phyloP scores from a whole-genome alignment of 2,329 filamentous ascomycete genomes.

The Coniochaeta hoffmannii region DNA sequence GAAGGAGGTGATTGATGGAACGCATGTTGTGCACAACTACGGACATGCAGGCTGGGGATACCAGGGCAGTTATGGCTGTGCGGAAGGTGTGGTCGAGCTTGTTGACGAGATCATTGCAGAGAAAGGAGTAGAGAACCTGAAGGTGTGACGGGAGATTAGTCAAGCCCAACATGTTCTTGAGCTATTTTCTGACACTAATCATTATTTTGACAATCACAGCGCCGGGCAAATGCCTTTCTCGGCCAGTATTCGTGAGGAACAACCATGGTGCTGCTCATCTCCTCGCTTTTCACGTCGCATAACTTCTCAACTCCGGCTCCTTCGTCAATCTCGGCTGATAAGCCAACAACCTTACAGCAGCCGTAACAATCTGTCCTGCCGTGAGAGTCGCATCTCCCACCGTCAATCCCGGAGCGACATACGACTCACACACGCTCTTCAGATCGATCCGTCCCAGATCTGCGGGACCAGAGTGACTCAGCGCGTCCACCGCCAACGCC shows the following conservation, averaged over 20 bases:
- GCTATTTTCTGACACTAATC: no score
- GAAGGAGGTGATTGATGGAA: slow-evolving; percentile 57
- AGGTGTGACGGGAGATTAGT: neutral
- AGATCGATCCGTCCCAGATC: neutral
- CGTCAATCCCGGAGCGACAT: slow-evolving; percentile 5
- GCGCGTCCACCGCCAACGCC: slow-evolving; percentile 36
- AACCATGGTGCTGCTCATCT: no score
- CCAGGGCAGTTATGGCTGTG: slow-evolving; percentile 62
- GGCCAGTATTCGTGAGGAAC: no score
- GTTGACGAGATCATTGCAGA: slow-evolving; percentile 50
- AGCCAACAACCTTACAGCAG: slow-evolving; percentile 1
- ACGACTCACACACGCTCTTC: neutral
- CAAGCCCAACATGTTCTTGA: no score
- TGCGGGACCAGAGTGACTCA: slow-evolving; percentile 27
- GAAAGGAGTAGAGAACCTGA: neutral
- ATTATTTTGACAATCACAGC: no score
- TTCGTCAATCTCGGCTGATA: neutral
- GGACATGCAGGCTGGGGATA: slow-evolving; percentile 76
- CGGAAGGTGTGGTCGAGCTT: slow-evolving; percentile 57
- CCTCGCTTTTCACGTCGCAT: neutral
- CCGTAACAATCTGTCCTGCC: neutral
- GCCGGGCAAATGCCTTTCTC: no score
- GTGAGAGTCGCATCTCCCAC: neutral
- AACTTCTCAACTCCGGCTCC: slow-evolving; percentile 1
- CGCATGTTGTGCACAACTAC: slow-evolving; percentile 71